Base-by-base conservation (phyloP, 2,329 filamentous ascomycete genomes). In the Apiospora saccharicola region DNA sequence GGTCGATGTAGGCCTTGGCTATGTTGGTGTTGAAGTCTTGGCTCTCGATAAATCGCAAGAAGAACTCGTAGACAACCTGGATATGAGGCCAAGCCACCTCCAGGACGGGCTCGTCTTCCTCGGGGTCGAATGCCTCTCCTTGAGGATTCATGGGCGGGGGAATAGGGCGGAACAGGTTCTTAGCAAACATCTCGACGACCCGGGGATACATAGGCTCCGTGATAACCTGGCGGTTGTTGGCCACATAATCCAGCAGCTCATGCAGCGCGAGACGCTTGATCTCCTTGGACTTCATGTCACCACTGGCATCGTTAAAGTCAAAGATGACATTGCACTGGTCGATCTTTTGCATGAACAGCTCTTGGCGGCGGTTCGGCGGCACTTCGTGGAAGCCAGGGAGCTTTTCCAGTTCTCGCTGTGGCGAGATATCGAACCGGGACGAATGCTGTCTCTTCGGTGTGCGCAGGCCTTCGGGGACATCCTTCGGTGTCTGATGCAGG, bases 11-110 rank as follows among this genome's bases (percentile, higher is more conserved):
- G 74, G 95, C 93, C 86, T 99, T 99, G 77, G 96, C 96, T 79
- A 98, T 98, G 84, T 99, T 99, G 77, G 96, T 99, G 86, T 98
- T 99, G 89, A 99, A 99, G 83, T 99, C 96, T 82, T 98, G 96
- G 83, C 96, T 98, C 83, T 99, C 96, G 78, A 99, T 99, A 84
- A 99, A 99, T 73, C 96, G 90, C 74, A 99, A 87, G 87, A 99
- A 99, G 87, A 99, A 99, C 83, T 99, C 96, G 84, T 99, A 99
- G 53, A 99, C 96, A 72, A 99, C 96, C 84, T 99, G 96, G 73
- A 99, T 99, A 82, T 99, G 96, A 10, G 96, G 96, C 96, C 96
- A 99, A 6, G 96, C 96, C 47, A 99, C 96, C 85, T 99, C 96
- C 72, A 99, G 88, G 46, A 99, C 96, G 0, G 96, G 96, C 82